Base-by-base conservation (phyloP, 805 yeast genomes). In the Millerozyma acaciae region DNA sequence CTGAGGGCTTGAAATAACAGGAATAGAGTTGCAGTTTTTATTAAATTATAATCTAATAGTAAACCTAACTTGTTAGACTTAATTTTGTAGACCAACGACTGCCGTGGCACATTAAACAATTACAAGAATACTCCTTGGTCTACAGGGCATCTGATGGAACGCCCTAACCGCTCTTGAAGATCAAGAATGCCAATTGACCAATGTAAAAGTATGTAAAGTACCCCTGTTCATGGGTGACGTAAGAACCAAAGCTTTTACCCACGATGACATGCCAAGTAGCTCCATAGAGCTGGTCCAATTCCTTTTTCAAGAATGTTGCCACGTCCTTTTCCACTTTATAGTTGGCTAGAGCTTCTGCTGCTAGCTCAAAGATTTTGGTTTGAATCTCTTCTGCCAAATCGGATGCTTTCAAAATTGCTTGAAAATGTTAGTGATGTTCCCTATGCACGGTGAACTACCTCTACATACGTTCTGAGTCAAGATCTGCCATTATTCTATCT, bases 261-360 rank as follows among this genome's bases (percentile, higher is more conserved):
- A 82, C 88, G 31, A 84, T 71, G 2, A 81, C 85, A 53, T 84
- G 90, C 94, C 93, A 84, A 24, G 85, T 75, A 18, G 78, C 72
- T 0, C 89, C 90, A 38, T 68, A 74, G 28, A 66, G 55, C 29
- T 70, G 68, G 51, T 84, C 93, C 55, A 83, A 55, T 42, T 71
- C 80, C 45, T 80, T 79, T 61, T 84, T 84, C 39, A 83, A 57
- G 34, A 59, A 64, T 0, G 78, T 70, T 10, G 93, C 89, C 22
- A 82, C 63, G 34, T 83, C 90, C 43, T 75, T 75, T 36, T 75
- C 78, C 10, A 70, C 57, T 23, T 56, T 56, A 46, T 66, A 64
- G 13, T 62, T 48, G 17, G 61, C 56, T n/a, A 68, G 44, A 1
- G 80, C 75, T 21, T 63, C 62, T 17, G 51, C 47, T 1, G 80